Conservation (phyloP, 2,329 filamentous ascomycete species). For the Ascochyta fabae region DNA sequence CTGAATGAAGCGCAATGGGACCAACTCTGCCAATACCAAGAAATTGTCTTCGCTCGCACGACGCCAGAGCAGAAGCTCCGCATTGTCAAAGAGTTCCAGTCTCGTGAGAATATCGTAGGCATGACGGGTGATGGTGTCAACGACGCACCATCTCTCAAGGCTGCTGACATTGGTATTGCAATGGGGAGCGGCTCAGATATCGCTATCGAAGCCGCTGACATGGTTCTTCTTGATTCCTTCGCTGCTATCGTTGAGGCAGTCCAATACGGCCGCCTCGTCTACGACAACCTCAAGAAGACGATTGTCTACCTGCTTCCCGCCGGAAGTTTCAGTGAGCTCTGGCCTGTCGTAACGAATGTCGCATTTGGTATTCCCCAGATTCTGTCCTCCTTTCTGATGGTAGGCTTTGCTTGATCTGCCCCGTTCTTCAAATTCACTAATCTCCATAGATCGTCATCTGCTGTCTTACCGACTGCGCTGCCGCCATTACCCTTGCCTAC, state of each 20-base stretch:
- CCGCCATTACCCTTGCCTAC: slow-evolving; percentile 72
- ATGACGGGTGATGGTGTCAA: slow-evolving; percentile 59
- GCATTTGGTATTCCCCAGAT: slow-evolving; percentile 76
- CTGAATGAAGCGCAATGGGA: slow-evolving; percentile 75
- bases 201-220: slow-evolving; percentile 67
- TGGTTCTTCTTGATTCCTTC: slow-evolving; percentile 72
- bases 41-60: slow-evolving; percentile 75
- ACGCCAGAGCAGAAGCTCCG: slow-evolving; percentile 81
- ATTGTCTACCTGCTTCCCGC: slow-evolving; percentile 77
- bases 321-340: slow-evolving; percentile 76
- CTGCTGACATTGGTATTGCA: slow-evolving; percentile 66
- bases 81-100: slow-evolving; percentile 77
- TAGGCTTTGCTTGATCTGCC: background rate
- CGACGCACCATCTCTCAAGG: slow-evolving; percentile 62
- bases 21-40: slow-evolving; percentile 67
- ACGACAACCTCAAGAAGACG: slow-evolving; percentile 80
- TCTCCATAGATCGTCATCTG: slow-evolving; percentile 48
- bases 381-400: slow-evolving; percentile 74
- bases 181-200: slow-evolving; percentile 66
- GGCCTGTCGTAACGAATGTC: slow-evolving; percentile 76
- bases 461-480: slow-evolving; percentile 75
- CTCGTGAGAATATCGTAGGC: slow-evolving; percentile 62
- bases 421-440: background rate
- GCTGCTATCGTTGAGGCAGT: slow-evolving; percentile 75
- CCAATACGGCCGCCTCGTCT: slow-evolving; percentile 75